Evolutionary conservation across 495 filamentous ascomycete species (phyloP), one percentile per base, ranked within the genome.

Genomic region (Penicillium diatomitis): DNA sequence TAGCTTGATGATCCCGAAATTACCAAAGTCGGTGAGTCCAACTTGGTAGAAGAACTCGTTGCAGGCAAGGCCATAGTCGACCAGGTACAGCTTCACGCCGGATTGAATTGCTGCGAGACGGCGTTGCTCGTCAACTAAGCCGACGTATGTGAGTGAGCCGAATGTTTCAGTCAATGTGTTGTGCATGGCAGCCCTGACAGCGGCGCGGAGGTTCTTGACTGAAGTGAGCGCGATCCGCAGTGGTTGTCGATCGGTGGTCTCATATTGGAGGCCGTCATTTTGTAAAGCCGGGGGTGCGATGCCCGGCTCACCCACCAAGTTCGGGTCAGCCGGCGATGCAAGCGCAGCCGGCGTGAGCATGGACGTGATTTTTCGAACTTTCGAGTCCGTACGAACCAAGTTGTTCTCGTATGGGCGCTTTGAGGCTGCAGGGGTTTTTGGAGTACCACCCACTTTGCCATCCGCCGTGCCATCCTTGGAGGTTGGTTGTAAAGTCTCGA

Each of bases 21-120:
- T 97, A 2, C 85, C 89, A 65, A 97, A 99, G 61, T 97, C 89
- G 0, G 92, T 96, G 38, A 99, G 78, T 2, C 90, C 94, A 40
- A 97, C 71, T 67, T 99, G 94, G 69, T 99, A 97, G 70, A 99
- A 96, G 68, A 91, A 90, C 59, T 97, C 94, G 48, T 81, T 84
- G 65, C 82, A 85, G 9, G 88, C 72, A 58, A 88, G 82, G 10
- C 89, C 92, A 62, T 97, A 99, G 69, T 99, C 94, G 48, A 99
- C 79, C 11, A 97, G 82, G 65, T 84, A 96, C 41, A 99, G 77
- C 61, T 91, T 94, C 2, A 97, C 86, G 11, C 94, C 92, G 28
- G 85, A 80, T 72, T 99, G 94, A 33, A 99, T 87, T 32, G 92
- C 90, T 36, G 82, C 90, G 27, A 99, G 81, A 27, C 94, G 88